Evolutionary conservation across 169 alveolate genomes (phyloP), one percentile per base, ranked within the genome.

Genomic region (Theileria luwenshuni): DNA sequence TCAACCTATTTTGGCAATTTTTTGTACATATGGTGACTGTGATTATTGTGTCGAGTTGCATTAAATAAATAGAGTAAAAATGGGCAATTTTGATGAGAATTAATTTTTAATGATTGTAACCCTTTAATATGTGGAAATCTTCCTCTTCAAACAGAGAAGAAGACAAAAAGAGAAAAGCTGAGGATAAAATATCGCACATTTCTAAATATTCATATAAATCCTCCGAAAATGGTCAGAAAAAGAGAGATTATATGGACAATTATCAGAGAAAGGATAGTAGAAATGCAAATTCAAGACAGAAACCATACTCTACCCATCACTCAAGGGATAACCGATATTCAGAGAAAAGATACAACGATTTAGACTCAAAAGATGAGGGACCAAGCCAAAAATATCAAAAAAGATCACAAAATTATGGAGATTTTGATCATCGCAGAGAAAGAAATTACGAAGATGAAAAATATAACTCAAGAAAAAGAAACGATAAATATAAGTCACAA

Each of bases 381-480:
- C 10, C 10, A 38, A 38, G 5, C 17, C 45, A 38, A 5, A 38
- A 38, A 38, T 38, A 38, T 38, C 5, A 38, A 38, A 38, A 38
- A 38, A 38, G 5, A 38, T 7, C 17, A 38, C 45, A 38, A 5
- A 38, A 38, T 10, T 38, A 38, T 10, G 10, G 45, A 5, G 45
- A 38, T 7, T 38, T 7, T 38, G 45, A 38, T 5, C n/a, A n/a
- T n/a, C 45, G 17, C 5, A 7, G 17, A 38, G 45, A 38, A 7
- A 38, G 45, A 10, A 38, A 38, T 5, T 38, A 38, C 45, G 45
- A 38, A 10, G 80, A 71, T 23, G 69, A 71, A 38, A 12, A 35
- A 49, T 45, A 58, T 6, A 33, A 58, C 23, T 71, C 59, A 42
- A 69, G 80, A 63, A 71, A 23, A 28, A 12, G 62, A 10, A 35